Conservation (phyloP, 805 yeast genomes). For the Ogataea nitratoaversa region DNA sequence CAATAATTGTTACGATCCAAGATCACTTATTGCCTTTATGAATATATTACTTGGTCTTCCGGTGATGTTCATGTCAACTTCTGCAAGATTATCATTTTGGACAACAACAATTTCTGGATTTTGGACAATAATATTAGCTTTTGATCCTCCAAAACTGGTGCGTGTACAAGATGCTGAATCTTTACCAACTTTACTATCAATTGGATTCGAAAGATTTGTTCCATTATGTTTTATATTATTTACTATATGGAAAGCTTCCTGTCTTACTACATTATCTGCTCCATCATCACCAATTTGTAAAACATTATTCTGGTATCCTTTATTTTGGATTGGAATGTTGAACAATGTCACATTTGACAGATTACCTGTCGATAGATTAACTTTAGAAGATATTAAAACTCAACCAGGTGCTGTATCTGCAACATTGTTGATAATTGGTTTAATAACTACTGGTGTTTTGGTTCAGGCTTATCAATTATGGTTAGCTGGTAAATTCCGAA, state of each 20-base stretch:
- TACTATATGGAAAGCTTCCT: slow-evolving; percentile 61
- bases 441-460: slow-evolving; percentile 51
- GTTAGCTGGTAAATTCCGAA: slow-evolving; percentile 66
- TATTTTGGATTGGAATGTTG: slow-evolving; percentile 79
- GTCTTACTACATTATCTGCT: slow-evolving; percentile 41
- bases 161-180: slow-evolving; percentile 50
- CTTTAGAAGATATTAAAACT: slow-evolving; percentile 60
- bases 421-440: slow-evolving; percentile 43
- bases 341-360: slow-evolving; percentile 87
- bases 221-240: slow-evolving; percentile 71
- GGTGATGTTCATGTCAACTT: slow-evolving; percentile 43
- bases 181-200: slow-evolving; percentile 59
- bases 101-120: slow-evolving; percentile 59
- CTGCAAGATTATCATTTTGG: slow-evolving; percentile 56
- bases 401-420: slow-evolving; percentile 78
- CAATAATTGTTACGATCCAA: slow-evolving; percentile 65
- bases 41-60: slow-evolving; percentile 65
- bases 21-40: slow-evolving; percentile 49
- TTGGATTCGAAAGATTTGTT: slow-evolving; percentile 68
- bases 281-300: slow-evolving; percentile 39
- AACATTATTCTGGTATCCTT: slow-evolving; percentile 64
- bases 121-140: slow-evolving; percentile 73
- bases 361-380: slow-evolving; percentile 81
- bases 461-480: slow-evolving; percentile 78
- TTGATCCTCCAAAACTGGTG: slow-evolving; percentile 73